These are phyloP conservation scores for Thozetella sp. DNA, from an alignment of 495 filamentous ascomycete genomes.

Conservation along the genomic window DNA sequence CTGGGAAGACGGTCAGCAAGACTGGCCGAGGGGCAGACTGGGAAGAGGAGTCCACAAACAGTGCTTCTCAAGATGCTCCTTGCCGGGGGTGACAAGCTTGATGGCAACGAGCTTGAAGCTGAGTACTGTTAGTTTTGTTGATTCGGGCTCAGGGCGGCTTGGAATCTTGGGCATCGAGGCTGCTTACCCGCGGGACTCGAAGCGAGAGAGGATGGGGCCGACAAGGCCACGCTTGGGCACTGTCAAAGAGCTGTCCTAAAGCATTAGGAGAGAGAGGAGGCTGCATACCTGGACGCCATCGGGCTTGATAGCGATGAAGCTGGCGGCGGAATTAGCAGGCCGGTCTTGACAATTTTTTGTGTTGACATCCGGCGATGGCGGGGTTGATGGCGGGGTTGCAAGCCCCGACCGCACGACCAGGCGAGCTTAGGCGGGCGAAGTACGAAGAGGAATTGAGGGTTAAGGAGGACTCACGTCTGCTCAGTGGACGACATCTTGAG, in stretches of 20 bases:
- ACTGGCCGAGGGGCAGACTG: neutral
- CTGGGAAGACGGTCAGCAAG: conserved; percentile 39
- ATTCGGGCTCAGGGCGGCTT: neutral
- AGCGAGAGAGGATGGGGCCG: conserved; percentile 94
- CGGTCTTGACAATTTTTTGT: conserved; percentile 14
- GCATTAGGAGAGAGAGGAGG: conserved; percentile 7
- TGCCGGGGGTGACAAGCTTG: conserved; percentile 86
- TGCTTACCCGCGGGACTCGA: conserved; percentile 87
- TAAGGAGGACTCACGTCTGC: conserved; percentile 77
- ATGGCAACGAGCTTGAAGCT: conserved; percentile 97
- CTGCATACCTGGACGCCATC: conserved; percentile 93
- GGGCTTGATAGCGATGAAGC: conserved; percentile 99
- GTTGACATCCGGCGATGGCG: conserved; percentile 17
- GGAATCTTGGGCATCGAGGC: neutral
- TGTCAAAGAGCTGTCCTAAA: conserved; percentile 21
- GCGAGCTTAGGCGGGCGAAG: conserved; percentile 6
- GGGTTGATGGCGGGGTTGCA: conserved; percentile 27
- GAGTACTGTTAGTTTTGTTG: conserved; percentile 20
- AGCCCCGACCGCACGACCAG: too few relatives aligned
- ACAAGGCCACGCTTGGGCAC: conserved; percentile 82
- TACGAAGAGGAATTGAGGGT: conserved; percentile 4
- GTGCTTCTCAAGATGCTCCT: conserved; percentile 96
- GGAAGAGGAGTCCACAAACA: conserved; percentile 45
- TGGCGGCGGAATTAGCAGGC: conserved; percentile 56
- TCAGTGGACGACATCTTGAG: conserved; percentile 78